Percentiles rank a stretch among this genome's conserved stretches.
phyloP scores from a whole-genome alignment of 139 green algal genomes.

The Micractinium conductrix region DNA sequence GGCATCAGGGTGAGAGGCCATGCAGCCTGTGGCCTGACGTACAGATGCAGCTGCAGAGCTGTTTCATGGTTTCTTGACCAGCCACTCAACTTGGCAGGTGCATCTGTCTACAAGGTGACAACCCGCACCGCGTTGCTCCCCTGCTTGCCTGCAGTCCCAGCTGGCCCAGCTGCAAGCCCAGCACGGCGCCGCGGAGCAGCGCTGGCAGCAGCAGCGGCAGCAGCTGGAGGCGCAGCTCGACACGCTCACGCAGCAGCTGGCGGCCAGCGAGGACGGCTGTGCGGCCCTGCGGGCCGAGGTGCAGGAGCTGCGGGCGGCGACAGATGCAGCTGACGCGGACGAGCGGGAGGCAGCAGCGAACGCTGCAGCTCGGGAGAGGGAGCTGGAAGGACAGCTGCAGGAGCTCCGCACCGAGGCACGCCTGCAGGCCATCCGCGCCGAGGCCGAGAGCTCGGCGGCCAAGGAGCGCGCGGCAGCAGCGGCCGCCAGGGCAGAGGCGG shows the following conservation, averaged over 20 bases:
- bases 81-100: too few relatives aligned
- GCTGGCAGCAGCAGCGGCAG: conserved; percentile 13
- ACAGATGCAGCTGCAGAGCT: too few relatives aligned
- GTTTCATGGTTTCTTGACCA: too few relatives aligned
- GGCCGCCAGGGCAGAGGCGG: not conserved
- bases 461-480: not conserved
- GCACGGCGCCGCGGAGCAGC: not conserved
- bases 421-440: not conserved
- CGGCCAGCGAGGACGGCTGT: not conserved
- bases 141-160: not conserved
- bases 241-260: not conserved
- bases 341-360: not conserved
- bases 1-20: too few relatives aligned
- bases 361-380: not conserved
- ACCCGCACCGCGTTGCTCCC: not conserved
- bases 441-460: not conserved
- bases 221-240: conserved; percentile 11
- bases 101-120: too few relatives aligned
- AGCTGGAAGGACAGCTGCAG: too few relatives aligned
- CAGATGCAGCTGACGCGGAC: not conserved
- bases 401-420: conserved; percentile 9
- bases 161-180: not conserved
- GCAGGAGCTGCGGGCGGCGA: conserved; percentile 12
- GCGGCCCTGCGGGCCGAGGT: not conserved
- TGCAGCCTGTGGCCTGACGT: too few relatives aligned